Percentiles rank a stretch among this genome's conserved stretches.
Conservation (phyloP, 495 filamentous ascomycete species). For the Hyphodiscus hymeniophilus region DNA sequence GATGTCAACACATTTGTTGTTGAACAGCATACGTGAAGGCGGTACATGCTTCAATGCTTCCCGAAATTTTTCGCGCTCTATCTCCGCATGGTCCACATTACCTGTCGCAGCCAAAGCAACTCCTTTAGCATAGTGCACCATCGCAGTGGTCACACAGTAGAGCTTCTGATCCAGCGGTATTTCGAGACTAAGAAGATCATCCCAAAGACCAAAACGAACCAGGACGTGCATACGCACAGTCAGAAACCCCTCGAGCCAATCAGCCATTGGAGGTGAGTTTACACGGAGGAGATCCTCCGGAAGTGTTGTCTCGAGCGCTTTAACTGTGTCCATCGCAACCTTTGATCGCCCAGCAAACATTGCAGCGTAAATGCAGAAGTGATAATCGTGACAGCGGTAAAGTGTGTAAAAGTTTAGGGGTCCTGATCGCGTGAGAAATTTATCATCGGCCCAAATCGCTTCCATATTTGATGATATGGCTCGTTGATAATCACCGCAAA, state of each 20-base stretch:
- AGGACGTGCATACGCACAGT: conserved; percentile 54
- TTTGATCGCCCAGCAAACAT: conserved; percentile 57
- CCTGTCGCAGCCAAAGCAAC: conserved; percentile 51
- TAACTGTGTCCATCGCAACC: conserved; percentile 47
- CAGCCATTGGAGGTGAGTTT: conserved; percentile 59
- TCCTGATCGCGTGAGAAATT: conserved; percentile 42
- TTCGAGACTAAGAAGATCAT: conserved; percentile 42
- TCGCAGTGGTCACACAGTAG: conserved; percentile 55
- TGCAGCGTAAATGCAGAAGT: conserved; percentile 62
- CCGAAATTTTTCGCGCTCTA: conserved; percentile 36
- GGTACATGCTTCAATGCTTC: conserved; percentile 39
- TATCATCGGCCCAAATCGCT: conserved; percentile 56
- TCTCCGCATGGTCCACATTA: conserved; percentile 36
- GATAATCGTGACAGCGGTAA: conserved; percentile 58
- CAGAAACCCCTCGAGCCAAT: conserved; percentile 62
- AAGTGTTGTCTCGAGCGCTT: conserved; percentile 42
- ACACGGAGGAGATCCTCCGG: conserved; percentile 52
- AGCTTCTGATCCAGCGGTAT: conserved; percentile 43
- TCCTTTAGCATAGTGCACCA: conserved; percentile 57
- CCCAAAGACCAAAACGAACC: conserved; percentile 59
- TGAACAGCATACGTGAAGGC: conserved; percentile 50
- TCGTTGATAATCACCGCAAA: conserved; percentile 56
- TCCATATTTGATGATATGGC: conserved; percentile 52
- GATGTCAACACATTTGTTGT: conserved; percentile 54
- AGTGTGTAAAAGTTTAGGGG: conserved; percentile 58